Conservation (phyloP, 768 basidiomycete species). For the Clathrus columnatus region DNA sequence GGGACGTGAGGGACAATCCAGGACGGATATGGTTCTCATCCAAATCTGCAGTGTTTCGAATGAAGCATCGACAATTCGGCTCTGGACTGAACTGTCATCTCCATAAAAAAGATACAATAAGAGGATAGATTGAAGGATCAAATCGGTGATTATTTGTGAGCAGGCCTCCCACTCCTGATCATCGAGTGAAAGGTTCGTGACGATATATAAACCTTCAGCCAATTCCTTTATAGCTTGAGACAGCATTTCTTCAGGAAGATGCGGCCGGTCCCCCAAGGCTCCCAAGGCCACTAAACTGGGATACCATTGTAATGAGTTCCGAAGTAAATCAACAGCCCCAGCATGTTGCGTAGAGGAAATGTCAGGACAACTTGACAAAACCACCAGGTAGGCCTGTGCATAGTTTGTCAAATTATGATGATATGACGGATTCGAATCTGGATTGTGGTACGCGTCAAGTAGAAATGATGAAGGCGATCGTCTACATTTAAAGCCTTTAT, state of each 20-base stretch:
- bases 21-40: not conserved
- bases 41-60: constrained; percentile 6
- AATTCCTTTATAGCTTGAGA: constrained; percentile 1
- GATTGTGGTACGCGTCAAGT: not conserved
- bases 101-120: not conserved
- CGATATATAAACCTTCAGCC: not conserved
- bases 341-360: not conserved
- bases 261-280: not conserved
- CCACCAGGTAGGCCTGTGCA: constrained; percentile 1
- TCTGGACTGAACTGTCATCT: not conserved
- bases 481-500: not conserved
- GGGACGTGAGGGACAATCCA: not conserved
- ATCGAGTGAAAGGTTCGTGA: not conserved
- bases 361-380: not conserved
- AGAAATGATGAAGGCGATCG: not conserved
- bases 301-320: constrained; percentile 5
- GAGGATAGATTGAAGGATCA: constrained; percentile 5
- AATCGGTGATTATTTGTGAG: not conserved
- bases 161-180: not conserved
- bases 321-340: not conserved
- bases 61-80: not conserved
- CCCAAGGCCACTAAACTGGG: not conserved
- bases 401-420: not conserved
- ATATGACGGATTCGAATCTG: not conserved
- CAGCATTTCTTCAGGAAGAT: not conserved